Evolutionary conservation across 768 basidiomycete genomes (phyloP), one percentile per base, ranked within the genome.

Genomic region (Suillus fuscotomentosus): DNA sequence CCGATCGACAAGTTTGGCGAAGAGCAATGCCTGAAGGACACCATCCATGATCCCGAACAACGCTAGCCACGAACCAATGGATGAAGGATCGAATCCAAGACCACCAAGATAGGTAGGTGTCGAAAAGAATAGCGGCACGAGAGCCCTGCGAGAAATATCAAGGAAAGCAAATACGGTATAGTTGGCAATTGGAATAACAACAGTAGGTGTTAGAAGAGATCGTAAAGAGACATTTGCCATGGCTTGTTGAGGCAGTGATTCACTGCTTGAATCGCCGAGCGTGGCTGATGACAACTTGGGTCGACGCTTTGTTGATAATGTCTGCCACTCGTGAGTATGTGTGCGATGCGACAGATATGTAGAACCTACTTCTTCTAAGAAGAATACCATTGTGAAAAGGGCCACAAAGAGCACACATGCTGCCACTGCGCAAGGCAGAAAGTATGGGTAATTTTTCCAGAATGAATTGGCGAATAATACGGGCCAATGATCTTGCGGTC

Each of bases 401-500:
- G 64, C 45, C 6, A 50, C 13, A 50, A 50, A 24, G 22, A 50
- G 14, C 27, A 70, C 55, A 42, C 51, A 63, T 4, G 68, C 69
- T 0, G 75, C 69, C 13, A 74, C 43, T 4, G 72, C n/a, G 42
- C 75, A 76, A 14, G 79, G 78, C n/a, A 79, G 70, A 63, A 80
- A 78, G 59, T 80, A 79, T 0, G 79, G 78, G 43, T 79, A 71
- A 3, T 65, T 57, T 24, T 64, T 63, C 78, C 79, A 79, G 65
- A 79, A 80, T 62, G 66, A 67, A 45, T 76, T 77, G 38, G 74
- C 66, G 68, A 89, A 88, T 3, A 81, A 60, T 8, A 64, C 22
- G 0, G 86, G 86, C 71, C 84, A 88, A 27, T 73, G 81, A 41
- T 88, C 84, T 42, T 82, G 82, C 27, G 88, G 88, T 65, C 78